Percentiles rank a stretch among this genome's conserved stretches.
Conservation (phyloP, 495 filamentous ascomycete species). For the Trichoderma parareesei region DNA sequence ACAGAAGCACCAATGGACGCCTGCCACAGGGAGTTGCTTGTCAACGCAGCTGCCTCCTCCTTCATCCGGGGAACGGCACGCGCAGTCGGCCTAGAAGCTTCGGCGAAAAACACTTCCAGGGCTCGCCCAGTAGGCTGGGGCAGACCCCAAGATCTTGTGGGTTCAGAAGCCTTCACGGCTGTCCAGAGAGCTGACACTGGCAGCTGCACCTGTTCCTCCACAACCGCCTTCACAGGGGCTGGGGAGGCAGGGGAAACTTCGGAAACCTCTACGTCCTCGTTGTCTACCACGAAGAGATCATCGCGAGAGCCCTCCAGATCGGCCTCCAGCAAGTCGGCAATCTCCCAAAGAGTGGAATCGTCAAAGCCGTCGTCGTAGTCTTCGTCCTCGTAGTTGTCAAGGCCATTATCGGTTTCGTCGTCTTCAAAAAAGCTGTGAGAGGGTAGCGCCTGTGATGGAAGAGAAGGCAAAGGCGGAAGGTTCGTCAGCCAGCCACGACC, state of each 20-base stretch:
- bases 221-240: not conserved
- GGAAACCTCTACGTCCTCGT: not conserved
- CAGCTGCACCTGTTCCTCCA: not conserved
- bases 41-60: conserved; percentile 19
- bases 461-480: not conserved
- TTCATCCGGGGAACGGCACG: conserved; percentile 7
- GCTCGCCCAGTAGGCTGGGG: conserved; percentile 1
- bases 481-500: not conserved
- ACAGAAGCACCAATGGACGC: not conserved
- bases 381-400: conserved; percentile 27
- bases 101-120: conserved; percentile 12
- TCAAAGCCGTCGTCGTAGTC: conserved; percentile 45
- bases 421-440: conserved; percentile 38
- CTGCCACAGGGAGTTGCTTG: not conserved
- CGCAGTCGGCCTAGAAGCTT: not conserved
- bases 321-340: conserved; percentile 43
- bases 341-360: conserved; percentile 49
- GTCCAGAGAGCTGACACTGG: not conserved
- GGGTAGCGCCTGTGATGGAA: conserved; percentile 11
- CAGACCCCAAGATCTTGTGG: conserved; percentile 6
- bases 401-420: conserved; percentile 37
- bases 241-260: not conserved
- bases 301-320: conserved; percentile 16
- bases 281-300: not conserved
- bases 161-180: not conserved